phyloP scores from a whole-genome alignment of 371 early-diverging fungal species.

The Coemansia sp. region DNA sequence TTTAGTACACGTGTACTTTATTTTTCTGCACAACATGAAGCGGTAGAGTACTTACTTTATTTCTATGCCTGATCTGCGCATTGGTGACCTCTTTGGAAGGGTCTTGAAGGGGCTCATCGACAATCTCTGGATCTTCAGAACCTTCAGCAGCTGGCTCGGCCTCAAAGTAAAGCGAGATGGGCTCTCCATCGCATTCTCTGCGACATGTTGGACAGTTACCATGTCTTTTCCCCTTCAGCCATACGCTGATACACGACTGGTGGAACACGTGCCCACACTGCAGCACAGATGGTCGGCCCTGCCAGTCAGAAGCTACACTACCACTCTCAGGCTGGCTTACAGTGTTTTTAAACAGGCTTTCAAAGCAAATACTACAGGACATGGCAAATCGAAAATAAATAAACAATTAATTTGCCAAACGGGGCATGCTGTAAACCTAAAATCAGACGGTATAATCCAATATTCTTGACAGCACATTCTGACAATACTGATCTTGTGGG shows the following conservation, averaged over 20 bases:
- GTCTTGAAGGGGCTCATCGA: not conserved
- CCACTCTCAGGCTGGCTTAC: not conserved
- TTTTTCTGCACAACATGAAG: no score
- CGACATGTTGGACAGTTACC: conserved; percentile 44
- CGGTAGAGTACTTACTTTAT: conserved; percentile 10
- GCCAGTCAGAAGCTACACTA: conserved; percentile 8
- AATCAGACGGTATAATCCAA: not conserved
- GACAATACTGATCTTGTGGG: not conserved
- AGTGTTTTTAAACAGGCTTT: conserved; percentile 18
- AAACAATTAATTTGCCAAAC: not conserved
- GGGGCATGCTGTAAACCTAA: not conserved
- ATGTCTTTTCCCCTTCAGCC: conserved; percentile 18
- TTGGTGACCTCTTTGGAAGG: not conserved
- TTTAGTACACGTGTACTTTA: no score
- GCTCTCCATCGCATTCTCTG: conserved; percentile 14
- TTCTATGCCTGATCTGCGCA: conserved; percentile 25
- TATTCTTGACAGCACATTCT: not conserved
- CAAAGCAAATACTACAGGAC: conserved; percentile 48
- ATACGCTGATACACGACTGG: conserved; percentile 34
- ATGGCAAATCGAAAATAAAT: conserved; percentile 7
- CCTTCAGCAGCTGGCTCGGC: conserved; percentile 1
- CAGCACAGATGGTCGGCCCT: conserved; percentile 29
- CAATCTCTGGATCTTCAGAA: not conserved
- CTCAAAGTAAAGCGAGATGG: conserved; percentile 31
- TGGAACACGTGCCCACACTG: conserved; percentile 45